Percentiles rank a stretch among this genome's conserved stretches.
Evolutionary conservation across 2,329 filamentous ascomycete species (phyloP).

Genomic region (Pseudocercospora pini-densiflorae): DNA sequence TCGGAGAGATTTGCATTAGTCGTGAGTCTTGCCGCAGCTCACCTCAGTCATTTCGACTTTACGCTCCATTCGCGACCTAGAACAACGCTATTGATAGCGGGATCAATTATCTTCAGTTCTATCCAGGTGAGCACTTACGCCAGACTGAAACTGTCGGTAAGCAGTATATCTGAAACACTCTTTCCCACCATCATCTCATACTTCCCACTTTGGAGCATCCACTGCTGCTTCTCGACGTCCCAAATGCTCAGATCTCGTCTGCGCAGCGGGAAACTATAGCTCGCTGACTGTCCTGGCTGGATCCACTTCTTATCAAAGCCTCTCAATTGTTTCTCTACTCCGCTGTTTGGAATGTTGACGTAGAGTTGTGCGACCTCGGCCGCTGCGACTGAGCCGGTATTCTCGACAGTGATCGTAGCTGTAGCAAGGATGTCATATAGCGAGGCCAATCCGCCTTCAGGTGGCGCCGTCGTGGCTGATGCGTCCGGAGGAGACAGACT

Average conservation of each 20-base stretch:
- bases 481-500: slow-evolving; percentile 25
- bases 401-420: slow-evolving; percentile 64
- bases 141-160: slow-evolving; percentile 8
- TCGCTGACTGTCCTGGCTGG: slow-evolving; percentile 27
- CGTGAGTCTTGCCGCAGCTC: not conserved
- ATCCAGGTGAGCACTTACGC: not conserved
- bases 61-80: not conserved
- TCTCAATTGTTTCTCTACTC: slow-evolving; percentile 33
- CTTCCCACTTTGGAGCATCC: slow-evolving; percentile 32
- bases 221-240: slow-evolving; percentile 25
- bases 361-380: slow-evolving; percentile 63
- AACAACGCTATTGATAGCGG: not conserved
- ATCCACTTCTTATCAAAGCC: slow-evolving; percentile 47
- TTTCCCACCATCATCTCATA: slow-evolving; percentile 30
- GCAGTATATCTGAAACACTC: slow-evolving; percentile 27
- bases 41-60: not conserved
- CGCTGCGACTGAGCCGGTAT: slow-evolving; percentile 60
- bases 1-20: not conserved
- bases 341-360: slow-evolving; percentile 40
- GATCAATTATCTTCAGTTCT: not conserved
- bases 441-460: slow-evolving; percentile 35
- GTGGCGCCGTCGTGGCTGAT: not conserved
- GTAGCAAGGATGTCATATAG: slow-evolving; percentile 67
- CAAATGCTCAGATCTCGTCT: slow-evolving; percentile 31
- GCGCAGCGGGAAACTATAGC: slow-evolving; percentile 24